Evolutionary conservation across 1,139 yeast genomes (phyloP).

Genomic region (Yamadazyma atmosphaerica): DNA sequence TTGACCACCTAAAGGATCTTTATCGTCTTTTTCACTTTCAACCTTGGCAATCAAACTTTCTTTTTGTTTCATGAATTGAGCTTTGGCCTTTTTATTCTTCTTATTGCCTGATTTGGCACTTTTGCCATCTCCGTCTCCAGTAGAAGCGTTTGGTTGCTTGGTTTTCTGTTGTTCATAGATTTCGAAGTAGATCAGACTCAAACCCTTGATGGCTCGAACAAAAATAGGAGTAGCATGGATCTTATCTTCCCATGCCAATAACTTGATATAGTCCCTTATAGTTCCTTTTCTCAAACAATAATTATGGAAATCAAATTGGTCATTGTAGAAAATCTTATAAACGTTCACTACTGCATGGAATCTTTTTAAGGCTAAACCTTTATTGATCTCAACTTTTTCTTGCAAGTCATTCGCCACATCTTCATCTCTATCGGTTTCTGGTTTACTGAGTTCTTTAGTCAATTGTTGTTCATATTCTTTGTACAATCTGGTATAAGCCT

Average conservation of each 20-base stretch:
- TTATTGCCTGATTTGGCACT: slow-evolving; percentile 27
- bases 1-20: slow-evolving; percentile 51
- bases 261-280: slow-evolving; percentile 74
- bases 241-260: slow-evolving; percentile 79
- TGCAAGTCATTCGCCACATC: slow-evolving; percentile 31
- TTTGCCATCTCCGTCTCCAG: slow-evolving; percentile 19
- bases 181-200: slow-evolving; percentile 58
- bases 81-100: slow-evolving; percentile 34
- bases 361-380: slow-evolving; percentile 81
- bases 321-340: slow-evolving; percentile 71
- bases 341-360: slow-evolving; percentile 65
- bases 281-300: slow-evolving; percentile 93
- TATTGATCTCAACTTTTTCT: slow-evolving; percentile 42
- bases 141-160: slow-evolving; percentile 19
- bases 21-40: slow-evolving; percentile 45
- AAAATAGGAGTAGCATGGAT: slow-evolving; percentile 71
- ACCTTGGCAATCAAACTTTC: slow-evolving; percentile 41
- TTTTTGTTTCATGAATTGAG: slow-evolving; percentile 37
- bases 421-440: slow-evolving; percentile 17
- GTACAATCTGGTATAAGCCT: slow-evolving; percentile 56
- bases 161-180: slow-evolving; percentile 31
- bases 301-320: slow-evolving; percentile 93
- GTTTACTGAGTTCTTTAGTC: slow-evolving; percentile 5
- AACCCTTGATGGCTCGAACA: slow-evolving; percentile 67
- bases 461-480: slow-evolving; percentile 22